Evolutionary conservation across 2,329 filamentous ascomycete species (phyloP).

Genomic region (Biscogniauxia sp.): DNA sequence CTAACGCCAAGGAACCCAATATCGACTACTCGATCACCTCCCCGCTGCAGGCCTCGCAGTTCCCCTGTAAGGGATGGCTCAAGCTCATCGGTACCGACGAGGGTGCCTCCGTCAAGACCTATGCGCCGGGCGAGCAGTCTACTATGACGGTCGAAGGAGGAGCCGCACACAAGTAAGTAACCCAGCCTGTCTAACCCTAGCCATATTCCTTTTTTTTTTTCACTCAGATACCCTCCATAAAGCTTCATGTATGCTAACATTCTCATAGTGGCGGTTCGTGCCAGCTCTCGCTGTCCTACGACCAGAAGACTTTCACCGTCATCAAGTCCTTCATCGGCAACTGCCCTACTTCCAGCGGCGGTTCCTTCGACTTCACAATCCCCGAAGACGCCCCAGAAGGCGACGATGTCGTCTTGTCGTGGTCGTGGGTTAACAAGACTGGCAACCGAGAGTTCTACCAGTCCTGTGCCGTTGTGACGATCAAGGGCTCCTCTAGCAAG

Average conservation of each 20-base stretch:
- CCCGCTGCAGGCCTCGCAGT: conserved; percentile 65
- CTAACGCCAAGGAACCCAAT: conserved; percentile 39
- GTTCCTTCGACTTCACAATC: conserved; percentile 63
- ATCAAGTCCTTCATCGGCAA: conserved; percentile 34
- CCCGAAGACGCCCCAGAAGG: conserved; percentile 58
- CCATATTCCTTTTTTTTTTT: not conserved
- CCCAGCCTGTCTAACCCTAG: not conserved
- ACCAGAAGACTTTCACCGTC: conserved; percentile 67
- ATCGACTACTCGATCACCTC: conserved; percentile 72
- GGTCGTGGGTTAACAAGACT: conserved; percentile 75
- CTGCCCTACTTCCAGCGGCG: conserved; percentile 41
- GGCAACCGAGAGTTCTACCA: conserved; percentile 86
- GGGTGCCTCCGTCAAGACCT: conserved; percentile 57
- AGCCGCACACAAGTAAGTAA: conserved; percentile 49
- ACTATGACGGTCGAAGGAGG: conserved; percentile 63
- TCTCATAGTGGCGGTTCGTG: conserved; percentile 62
- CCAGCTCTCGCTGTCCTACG: conserved; percentile 72
- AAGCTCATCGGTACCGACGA: conserved; percentile 45
- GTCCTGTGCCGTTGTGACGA: conserved; percentile 73
- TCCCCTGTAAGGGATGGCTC: conserved; percentile 70
- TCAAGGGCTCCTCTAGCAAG: conserved; percentile 42
- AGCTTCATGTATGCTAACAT: not conserved
- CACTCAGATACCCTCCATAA: not conserved
- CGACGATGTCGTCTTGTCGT: conserved; percentile 65
- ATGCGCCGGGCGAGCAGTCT: conserved; percentile 60